phyloP scores from a whole-genome alignment of 148 eudicot genomes.

The Polygonum maritimum region DNA sequence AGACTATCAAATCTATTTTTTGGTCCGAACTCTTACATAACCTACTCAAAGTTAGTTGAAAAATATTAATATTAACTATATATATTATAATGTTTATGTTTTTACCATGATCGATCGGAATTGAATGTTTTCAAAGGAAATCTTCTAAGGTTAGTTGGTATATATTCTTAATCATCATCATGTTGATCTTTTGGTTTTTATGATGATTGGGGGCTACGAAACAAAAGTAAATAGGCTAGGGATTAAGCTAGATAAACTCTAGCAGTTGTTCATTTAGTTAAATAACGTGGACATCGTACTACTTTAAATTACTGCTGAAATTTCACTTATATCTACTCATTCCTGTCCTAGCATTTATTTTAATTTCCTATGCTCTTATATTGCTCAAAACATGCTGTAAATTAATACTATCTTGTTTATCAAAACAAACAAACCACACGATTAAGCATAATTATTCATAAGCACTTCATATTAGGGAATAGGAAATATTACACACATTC shows the following conservation, averaged over 20 bases:
- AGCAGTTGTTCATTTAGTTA: not conserved
- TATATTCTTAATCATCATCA: not conserved
- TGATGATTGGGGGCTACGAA: not conserved
- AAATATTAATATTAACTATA: too few species aligned
- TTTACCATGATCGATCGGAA: too few species aligned
- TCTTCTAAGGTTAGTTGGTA: not conserved
- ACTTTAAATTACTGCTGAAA: not conserved
- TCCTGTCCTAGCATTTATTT: not conserved
- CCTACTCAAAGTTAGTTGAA: too few species aligned
- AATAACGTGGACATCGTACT: not conserved
- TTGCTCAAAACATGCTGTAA: not conserved
- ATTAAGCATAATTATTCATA: not conserved
- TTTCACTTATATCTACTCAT: not conserved
- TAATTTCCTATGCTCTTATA: not conserved
- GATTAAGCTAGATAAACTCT: too few species aligned
- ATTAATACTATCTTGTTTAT: not conserved
- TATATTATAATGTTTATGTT: too few species aligned
- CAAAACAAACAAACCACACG: not conserved
- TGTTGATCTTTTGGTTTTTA: not conserved
- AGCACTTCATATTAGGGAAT: not conserved
- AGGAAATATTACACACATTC: constrained; percentile 3
- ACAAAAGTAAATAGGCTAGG: too few species aligned
- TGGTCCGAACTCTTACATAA: too few species aligned
- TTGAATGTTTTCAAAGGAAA: too few species aligned
- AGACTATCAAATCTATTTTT: too few species aligned